These are phyloP conservation scores for Colletotrichum sp. DNA, from an alignment of 2,329 filamentous ascomycete genomes.

Conservation along the genomic window DNA sequence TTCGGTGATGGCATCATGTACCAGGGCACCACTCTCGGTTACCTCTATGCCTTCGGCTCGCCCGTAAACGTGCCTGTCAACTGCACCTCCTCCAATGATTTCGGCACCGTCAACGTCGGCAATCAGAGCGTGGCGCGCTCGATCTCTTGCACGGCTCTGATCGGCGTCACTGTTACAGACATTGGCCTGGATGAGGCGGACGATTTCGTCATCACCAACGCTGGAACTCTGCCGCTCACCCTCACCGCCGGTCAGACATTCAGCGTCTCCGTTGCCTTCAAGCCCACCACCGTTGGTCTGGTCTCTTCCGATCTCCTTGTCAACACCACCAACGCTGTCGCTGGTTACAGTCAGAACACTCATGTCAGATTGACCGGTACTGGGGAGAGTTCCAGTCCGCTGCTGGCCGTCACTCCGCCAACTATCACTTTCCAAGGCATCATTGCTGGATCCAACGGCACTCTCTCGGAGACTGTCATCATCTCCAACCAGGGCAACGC, in stretches of 20 bases:
- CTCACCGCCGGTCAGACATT: conserved; percentile 43
- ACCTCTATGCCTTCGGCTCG: conserved; percentile 60
- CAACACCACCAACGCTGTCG: conserved; percentile 49
- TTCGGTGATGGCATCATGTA: conserved; percentile 63
- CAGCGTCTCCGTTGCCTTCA: conserved; percentile 48
- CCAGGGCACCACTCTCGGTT: conserved; percentile 55
- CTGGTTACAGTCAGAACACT: conserved; percentile 51
- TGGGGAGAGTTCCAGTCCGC: conserved; percentile 47
- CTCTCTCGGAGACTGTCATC: conserved; percentile 46
- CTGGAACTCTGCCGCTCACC: conserved; percentile 33
- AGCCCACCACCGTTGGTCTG: conserved; percentile 50
- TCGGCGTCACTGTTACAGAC: conserved; percentile 44
- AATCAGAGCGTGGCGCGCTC: conserved; percentile 25
- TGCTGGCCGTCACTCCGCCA: conserved; percentile 53
- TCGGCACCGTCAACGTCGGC: conserved; percentile 40
- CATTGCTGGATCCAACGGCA: conserved; percentile 46
- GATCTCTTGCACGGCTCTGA: conserved; percentile 54
- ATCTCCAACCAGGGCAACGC: conserved; percentile 56
- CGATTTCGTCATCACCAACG: conserved; percentile 40
- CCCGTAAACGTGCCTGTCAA: conserved; percentile 59
- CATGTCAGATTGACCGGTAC: conserved; percentile 54
- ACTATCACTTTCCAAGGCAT: conserved; percentile 54
- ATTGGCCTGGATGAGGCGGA: conserved; percentile 36
- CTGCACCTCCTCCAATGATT: conserved; percentile 54
- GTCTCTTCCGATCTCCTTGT: conserved; percentile 52